Evolutionary conservation across 1,284 basidiomycete species (phyloP).

Genomic region (Moesziomyces parantarcticus): DNA sequence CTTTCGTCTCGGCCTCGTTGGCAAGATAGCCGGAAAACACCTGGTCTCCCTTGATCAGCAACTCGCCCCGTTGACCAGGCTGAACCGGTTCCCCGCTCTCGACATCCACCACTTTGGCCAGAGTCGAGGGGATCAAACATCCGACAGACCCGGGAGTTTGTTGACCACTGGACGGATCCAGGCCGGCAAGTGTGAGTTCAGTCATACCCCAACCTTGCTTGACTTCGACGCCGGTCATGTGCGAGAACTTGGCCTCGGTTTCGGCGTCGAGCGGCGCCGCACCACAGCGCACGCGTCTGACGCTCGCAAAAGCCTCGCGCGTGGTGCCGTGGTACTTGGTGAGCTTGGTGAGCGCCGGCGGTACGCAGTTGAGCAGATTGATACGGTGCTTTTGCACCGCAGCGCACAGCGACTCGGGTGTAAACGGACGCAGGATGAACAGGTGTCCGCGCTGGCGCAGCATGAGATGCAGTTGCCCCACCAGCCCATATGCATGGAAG

Average conservation of each 20-base stretch:
- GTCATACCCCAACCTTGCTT: slow-evolving; percentile 56
- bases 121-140: slow-evolving; percentile 32
- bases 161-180: slow-evolving; percentile 31
- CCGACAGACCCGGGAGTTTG: slow-evolving; percentile 39
- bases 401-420: slow-evolving; percentile 32
- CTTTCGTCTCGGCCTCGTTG: slow-evolving; percentile 69
- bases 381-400: slow-evolving; percentile 23
- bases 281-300: slow-evolving; percentile 33
- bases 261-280: slow-evolving; percentile 47
- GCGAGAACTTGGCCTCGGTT: slow-evolving; percentile 24
- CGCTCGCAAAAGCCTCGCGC: slow-evolving; percentile 19
- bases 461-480: slow-evolving; percentile 24
- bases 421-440: slow-evolving; percentile 36
- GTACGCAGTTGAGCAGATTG: slow-evolving; percentile 35
- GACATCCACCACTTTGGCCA: slow-evolving; percentile 39
- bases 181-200: slow-evolving; percentile 47
- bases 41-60: slow-evolving; percentile 46
- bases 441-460: slow-evolving; percentile 22
- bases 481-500: slow-evolving; percentile 46
- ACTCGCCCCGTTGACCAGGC: slow-evolving; percentile 43
- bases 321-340: slow-evolving; percentile 24
- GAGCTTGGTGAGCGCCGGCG: slow-evolving; percentile 40
- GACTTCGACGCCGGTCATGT: slow-evolving; percentile 37
- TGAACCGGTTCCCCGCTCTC: slow-evolving; percentile 25
- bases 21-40: slow-evolving; percentile 45